Base-by-base conservation (phyloP, 306 rosid genomes). In the Cicer judaicum region DNA sequence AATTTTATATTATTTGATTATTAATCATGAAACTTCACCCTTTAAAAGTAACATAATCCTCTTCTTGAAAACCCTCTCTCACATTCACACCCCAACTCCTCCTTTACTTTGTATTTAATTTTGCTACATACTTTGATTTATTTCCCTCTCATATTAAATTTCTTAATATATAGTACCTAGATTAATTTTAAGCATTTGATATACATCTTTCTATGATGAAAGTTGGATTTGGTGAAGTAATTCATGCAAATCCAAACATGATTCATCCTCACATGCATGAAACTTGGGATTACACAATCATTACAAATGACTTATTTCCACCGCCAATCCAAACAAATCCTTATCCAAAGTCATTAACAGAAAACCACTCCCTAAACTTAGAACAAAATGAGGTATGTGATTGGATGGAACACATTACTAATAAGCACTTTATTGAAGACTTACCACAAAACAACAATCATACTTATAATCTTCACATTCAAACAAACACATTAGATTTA, bases 401-500 rank as follows among this genome's bases (percentile, higher is more conserved):
- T 48, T 91, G 92, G 91, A 87, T 89, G 41, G 97, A 93, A 66
- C 85, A 85, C 55, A 72, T 91, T 19, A 71, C 96, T 46, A 88
- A 84, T 46, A 88, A 84, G 6, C 97, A 89, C 72, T 85, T 92
- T 67, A 84, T 87, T 16, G 90, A 89, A 6, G 92, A 91, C 79
- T 52, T 80, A 13, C 90, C 87, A 7, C 89, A 88, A 50, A 68
- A 72, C 40, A 40, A 74, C 14, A 53, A 67, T 71, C 73, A 21
- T 14, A 60, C 12, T 40, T 8, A 41, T 53, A 82, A 81, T 61
- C 64, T 64, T 59, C 84, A 73, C 11, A 70, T 62, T 52, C 87
- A 84, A 84, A 76, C 78, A 73, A 86, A 83, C 34, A 72, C 75
- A 52, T 13, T 34, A 60, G 34, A 24, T 49, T 56, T 43, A 43